A percentile compares a stretch with the other conserved stretches of the same genome.
These are phyloP conservation scores for Linanthus parryae DNA, from an alignment of 148 eudicot genomes.

Conservation along the genomic window DNA sequence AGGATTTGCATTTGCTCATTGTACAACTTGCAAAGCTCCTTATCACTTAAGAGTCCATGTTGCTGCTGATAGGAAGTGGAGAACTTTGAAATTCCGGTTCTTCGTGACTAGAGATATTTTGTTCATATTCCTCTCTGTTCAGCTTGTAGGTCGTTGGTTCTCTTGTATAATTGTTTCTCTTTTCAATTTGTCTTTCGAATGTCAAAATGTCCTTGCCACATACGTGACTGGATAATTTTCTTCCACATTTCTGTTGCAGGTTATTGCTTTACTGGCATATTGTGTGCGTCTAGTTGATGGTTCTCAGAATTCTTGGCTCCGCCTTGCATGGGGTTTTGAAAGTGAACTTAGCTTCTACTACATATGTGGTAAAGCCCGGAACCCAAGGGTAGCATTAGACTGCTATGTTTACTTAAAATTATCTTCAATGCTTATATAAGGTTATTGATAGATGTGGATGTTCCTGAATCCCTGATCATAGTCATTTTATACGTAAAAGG, in stretches of 20 bases:
- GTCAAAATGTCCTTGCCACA: too few relatives aligned
- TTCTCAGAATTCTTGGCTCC: slow-evolving; percentile 75
- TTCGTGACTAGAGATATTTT: slow-evolving; percentile 93
- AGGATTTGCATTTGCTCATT: slow-evolving; percentile 97
- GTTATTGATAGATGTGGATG: too few relatives aligned
- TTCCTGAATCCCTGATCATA: too few relatives aligned
- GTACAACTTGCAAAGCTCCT: slow-evolving; percentile 97
- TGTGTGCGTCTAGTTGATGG: slow-evolving; percentile 70
- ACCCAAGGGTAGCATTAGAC: too few relatives aligned
- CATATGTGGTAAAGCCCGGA: slow-evolving; percentile 61
- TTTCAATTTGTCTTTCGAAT: too few relatives aligned
- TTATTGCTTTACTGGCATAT: slow-evolving; percentile 72
- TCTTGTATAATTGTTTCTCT: slow-evolving; percentile 8
- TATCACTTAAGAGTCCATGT: slow-evolving; percentile 86
- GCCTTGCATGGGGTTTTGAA: slow-evolving; percentile 68
- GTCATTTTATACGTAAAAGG: too few relatives aligned
- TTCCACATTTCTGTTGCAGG: slow-evolving; percentile 33
- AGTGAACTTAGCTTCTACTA: slow-evolving; percentile 75
- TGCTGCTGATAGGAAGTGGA: slow-evolving; percentile 87
- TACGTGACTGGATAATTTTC: too few relatives aligned
- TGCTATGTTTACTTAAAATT: too few relatives aligned
- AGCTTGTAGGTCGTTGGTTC: slow-evolving; percentile 64
- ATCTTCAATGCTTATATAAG: too few relatives aligned
- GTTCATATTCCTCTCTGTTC: slow-evolving; percentile 82
- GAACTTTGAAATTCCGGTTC: slow-evolving; percentile 87